Base-by-base conservation (phyloP, 768 basidiomycete genomes). In the Pluteus cervinus region DNA sequence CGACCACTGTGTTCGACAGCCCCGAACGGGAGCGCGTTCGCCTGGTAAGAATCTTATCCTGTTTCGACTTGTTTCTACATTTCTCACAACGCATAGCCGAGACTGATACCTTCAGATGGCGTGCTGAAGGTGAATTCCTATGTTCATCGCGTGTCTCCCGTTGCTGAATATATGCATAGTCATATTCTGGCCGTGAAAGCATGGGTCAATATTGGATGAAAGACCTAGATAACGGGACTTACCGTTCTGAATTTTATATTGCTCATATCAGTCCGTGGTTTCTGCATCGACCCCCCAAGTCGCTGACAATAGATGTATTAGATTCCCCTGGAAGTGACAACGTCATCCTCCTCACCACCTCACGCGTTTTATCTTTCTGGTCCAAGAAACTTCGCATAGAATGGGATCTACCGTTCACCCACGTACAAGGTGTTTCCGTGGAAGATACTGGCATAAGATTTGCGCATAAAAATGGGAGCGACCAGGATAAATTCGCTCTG, bases 141-240 rank as follows among this genome's bases (percentile, higher is more conserved):
- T 25, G 14, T 29, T 37, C 25, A 26, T 9, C 11, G 29, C 7
- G 12, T 32, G 24, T 16, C 29, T 34, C 12, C 10, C 17, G 15
- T 26, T 26, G 30, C 42, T 44, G 41, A 26, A 43, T 26, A 22
- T 36, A 17, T 37, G 37, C 37, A 1, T 49, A 94, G 89, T 79
- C 94, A 1, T 98, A 87, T 61, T 86, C 87, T 33, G 73, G 76
- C 24, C 81, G 92, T 5, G 93, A 96, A 56, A 89, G 93, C 0
- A 63, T 87, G 6, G 96, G 96, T 5, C 96, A 98, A 60, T 89
- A 84, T 49, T 98, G 96, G 94, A 82, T 98, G 73, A 88, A 80
- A 61, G 94, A 97, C 54, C 60, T 98, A 11, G 89, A 92, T 46
- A 80, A 88, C 41, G 96, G 94, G 7, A 70, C 77, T 11, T 98